Percentiles rank a stretch among this genome's conserved stretches.
phyloP scores from a whole-genome alignment of 1,139 yeast species.

The Sugiyamaella novakii region DNA sequence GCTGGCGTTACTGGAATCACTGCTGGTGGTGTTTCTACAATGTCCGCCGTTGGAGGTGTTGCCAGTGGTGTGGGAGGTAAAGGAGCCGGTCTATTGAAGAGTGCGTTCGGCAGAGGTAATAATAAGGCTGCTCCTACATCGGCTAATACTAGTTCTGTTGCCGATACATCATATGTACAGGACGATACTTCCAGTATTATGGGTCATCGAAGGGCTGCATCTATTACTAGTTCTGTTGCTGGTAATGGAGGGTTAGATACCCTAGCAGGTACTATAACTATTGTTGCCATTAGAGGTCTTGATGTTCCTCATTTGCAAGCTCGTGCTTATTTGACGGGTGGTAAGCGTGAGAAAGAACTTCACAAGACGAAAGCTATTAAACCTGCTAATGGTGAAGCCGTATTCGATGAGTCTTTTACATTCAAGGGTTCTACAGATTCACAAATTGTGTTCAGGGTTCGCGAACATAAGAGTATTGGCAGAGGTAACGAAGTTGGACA shows the following conservation, averaged over 20 bases:
- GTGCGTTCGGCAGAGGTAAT: constrained; percentile 33
- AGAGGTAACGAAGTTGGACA: constrained; percentile 67
- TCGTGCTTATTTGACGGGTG: constrained; percentile 37
- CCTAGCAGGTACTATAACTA: constrained; percentile 34
- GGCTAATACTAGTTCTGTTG: constrained; percentile 23
- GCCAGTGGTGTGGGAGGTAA: constrained; percentile 30
- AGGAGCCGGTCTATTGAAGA: constrained; percentile 29
- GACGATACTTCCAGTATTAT: constrained; percentile 24
- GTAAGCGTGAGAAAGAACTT: constrained; percentile 52
- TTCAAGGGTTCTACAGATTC: constrained; percentile 69
- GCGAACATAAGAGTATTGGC: constrained; percentile 74
- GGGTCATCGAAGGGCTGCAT: constrained; percentile 28
- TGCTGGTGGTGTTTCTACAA: constrained; percentile 31
- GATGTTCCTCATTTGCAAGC: constrained; percentile 37
- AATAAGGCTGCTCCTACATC: constrained; percentile 26
- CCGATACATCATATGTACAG: constrained; percentile 22
- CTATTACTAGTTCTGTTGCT: constrained; percentile 25
- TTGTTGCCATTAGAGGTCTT: constrained; percentile 38
- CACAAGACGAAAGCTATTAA: constrained; percentile 67
- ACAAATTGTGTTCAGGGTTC: constrained; percentile 58
- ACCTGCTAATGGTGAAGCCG: constrained; percentile 50
- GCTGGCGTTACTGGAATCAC: constrained; percentile 27
- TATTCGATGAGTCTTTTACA: constrained; percentile 66
- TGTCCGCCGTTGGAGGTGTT: constrained; percentile 27
- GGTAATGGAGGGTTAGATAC: constrained; percentile 12